Evolutionary conservation across 352 stramenopile species (phyloP).

Genomic region (Pythium diclinum): DNA sequence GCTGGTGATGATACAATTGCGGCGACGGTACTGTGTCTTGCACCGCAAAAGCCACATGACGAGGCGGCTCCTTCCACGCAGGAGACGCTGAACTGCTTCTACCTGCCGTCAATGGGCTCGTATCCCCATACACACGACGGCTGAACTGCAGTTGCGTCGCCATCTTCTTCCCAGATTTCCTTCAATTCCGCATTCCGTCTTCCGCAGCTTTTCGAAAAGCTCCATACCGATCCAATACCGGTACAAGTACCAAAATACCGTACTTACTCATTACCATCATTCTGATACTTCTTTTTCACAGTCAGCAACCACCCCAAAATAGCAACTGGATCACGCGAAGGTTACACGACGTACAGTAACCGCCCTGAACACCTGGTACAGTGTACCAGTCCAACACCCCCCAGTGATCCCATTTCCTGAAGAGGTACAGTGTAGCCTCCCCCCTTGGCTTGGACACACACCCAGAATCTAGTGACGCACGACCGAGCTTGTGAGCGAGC

Average conservation of each 20-base stretch:
- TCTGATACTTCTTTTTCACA: neutral
- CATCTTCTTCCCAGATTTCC: constrained; percentile 7
- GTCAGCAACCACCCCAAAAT: neutral
- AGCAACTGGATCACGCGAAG: neutral
- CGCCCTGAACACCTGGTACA: neutral
- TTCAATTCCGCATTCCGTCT: neutral
- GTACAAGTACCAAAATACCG: neutral
- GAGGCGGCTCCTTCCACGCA: constrained; percentile 5
- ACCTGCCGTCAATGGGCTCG: neutral
- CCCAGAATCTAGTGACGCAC: neutral
- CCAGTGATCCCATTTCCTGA: constrained; percentile 8
- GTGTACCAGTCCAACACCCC: constrained; percentile 12
- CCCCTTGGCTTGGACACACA: neutral
- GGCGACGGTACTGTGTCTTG: constrained; percentile 42
- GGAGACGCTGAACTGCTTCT: neutral
- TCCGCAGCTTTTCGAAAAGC: constrained; percentile 11
- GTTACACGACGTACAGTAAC: neutral
- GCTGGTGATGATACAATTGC: constrained; percentile 32
- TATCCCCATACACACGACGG: constrained; percentile 1
- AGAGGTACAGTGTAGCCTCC: constrained; percentile 6
- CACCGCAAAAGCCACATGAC: constrained; percentile 47
- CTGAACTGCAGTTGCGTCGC: constrained; percentile 33
- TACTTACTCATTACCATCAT: constrained; percentile 2
- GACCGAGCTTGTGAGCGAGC: neutral
- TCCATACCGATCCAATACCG: constrained; percentile 10